Conservation (phyloP, 2,329 filamentous ascomycete species). For the Botrytis galanthina region DNA sequence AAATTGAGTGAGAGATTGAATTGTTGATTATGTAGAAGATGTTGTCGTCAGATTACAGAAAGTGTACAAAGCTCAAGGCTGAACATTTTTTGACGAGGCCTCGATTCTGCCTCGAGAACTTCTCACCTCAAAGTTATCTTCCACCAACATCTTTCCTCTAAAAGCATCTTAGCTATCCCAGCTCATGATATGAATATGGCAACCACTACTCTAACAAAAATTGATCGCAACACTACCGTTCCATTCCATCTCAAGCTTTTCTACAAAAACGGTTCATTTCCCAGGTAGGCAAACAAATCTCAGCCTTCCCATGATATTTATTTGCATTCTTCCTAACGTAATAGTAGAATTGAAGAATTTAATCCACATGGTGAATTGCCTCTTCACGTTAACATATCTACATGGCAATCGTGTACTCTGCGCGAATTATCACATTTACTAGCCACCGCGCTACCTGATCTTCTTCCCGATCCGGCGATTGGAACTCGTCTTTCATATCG, state of each 20-base stretch:
- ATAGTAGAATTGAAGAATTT: conserved; percentile 68
- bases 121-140: conserved; percentile 4
- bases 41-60: neutral
- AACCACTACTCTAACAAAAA: conserved; percentile 38
- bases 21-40: neutral
- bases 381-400: conserved; percentile 75
- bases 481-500: conserved; percentile 87
- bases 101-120: conserved; percentile 25
- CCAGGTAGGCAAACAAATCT: conserved; percentile 57
- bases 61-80: conserved; percentile 16
- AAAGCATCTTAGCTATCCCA: neutral
- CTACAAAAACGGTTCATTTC: conserved; percentile 71
- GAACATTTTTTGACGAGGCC: conserved; percentile 18
- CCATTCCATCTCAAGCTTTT: conserved; percentile 86
- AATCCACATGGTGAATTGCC: conserved; percentile 53
- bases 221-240: conserved; percentile 68
- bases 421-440: conserved; percentile 78
- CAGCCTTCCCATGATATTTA: conserved; percentile 25
- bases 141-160: conserved; percentile 20
- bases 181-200: conserved; percentile 34
- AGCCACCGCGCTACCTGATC: conserved; percentile 61
- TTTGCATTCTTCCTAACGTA: neutral
- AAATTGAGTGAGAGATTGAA: neutral
- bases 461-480: conserved; percentile 71
- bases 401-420: conserved; percentile 79